These are phyloP conservation scores for Puccinia coronata DNA, from an alignment of 1,284 basidiomycete genomes.

Conservation along the genomic window DNA sequence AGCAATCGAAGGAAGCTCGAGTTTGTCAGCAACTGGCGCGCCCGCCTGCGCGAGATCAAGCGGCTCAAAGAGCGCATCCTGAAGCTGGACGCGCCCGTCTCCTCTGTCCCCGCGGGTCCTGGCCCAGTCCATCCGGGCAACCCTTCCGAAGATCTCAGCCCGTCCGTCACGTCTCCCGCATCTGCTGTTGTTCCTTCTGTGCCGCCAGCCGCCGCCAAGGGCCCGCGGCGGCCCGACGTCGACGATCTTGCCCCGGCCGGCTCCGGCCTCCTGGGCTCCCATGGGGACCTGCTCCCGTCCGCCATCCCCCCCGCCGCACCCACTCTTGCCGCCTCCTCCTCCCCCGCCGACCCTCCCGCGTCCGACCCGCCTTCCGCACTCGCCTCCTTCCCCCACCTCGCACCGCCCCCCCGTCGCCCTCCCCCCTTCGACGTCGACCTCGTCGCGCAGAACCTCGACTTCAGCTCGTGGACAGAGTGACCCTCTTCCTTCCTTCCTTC, in stretches of 20 bases:
- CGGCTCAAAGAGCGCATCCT: conserved; percentile 49
- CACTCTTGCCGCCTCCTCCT: too few relatives aligned
- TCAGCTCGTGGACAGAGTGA: conserved; percentile 21
- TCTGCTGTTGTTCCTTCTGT: too few relatives aligned
- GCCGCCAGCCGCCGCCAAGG: too few relatives aligned
- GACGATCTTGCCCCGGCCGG: too few relatives aligned
- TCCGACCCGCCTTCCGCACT: neutral
- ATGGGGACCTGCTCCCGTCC: too few relatives aligned
- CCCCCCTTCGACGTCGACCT: neutral
- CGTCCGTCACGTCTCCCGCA: too few relatives aligned
- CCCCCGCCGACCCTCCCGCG: neutral
- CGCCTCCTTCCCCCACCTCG: neutral
- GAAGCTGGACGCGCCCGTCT: neutral
- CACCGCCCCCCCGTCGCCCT: neutral
- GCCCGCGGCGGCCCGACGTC: too few relatives aligned
- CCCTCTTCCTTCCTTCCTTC: neutral
- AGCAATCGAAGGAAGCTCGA: conserved; percentile 64
- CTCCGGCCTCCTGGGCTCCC: too few relatives aligned
- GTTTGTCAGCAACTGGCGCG: conserved; percentile 84
- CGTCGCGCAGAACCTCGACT: neutral
- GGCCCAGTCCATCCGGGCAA: neutral
- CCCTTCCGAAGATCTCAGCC: neutral
- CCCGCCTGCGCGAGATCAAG: conserved; percentile 74
- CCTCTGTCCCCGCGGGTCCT: neutral
- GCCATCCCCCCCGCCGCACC: too few relatives aligned